A percentile compares a stretch with the other conserved stretches of the same genome.
These are phyloP conservation scores for Aureococcus anophagefferens DNA, from an alignment of 108 stramenopile genomes.

Conservation along the genomic window DNA sequence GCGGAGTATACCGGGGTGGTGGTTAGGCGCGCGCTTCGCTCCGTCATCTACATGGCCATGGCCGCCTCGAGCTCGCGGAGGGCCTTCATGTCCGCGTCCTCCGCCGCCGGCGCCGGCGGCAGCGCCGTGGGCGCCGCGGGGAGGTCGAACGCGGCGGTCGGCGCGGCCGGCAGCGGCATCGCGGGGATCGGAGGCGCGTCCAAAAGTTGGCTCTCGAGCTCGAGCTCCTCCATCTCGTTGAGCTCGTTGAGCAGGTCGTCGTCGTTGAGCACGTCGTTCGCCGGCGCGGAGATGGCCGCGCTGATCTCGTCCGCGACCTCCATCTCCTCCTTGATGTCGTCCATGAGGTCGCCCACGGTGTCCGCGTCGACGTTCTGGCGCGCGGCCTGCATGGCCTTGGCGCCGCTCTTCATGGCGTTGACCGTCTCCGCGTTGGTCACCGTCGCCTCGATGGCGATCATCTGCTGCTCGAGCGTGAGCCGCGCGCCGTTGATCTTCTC, in stretches of 20 bases:
- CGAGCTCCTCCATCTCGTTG: constrained; percentile 67
- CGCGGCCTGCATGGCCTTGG: constrained; percentile 69
- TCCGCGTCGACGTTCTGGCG: constrained; percentile 79
- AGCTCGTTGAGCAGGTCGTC: constrained; percentile 82
- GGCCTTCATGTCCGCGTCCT: constrained; percentile 2
- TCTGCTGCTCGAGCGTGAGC: constrained; percentile 82
- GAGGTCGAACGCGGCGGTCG: neutral
- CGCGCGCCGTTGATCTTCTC: constrained; percentile 92
- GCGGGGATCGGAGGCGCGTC: constrained; percentile 39
- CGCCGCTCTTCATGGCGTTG: constrained; percentile 79
- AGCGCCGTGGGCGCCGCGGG: neutral
- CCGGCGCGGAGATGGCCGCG: constrained; percentile 70
- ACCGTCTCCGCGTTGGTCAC: constrained; percentile 84
- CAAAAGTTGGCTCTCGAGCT: constrained; percentile 67
- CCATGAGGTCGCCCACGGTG: constrained; percentile 88
- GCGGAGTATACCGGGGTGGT: too few relatives aligned
- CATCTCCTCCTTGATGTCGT: constrained; percentile 86
- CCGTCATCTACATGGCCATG: constrained; percentile 4
- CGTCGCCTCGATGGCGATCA: constrained; percentile 87
- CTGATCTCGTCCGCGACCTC: constrained; percentile 74
- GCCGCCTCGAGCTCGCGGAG: constrained; percentile 9
- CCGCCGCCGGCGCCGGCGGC: neutral
- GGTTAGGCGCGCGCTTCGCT: too few relatives aligned
- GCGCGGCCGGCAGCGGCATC: neutral
- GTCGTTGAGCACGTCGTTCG: constrained; percentile 63